Percentiles rank a stretch among this genome's conserved stretches.
phyloP scores from a whole-genome alignment of 768 basidiomycete genomes.

The Tylopilus sp. region DNA sequence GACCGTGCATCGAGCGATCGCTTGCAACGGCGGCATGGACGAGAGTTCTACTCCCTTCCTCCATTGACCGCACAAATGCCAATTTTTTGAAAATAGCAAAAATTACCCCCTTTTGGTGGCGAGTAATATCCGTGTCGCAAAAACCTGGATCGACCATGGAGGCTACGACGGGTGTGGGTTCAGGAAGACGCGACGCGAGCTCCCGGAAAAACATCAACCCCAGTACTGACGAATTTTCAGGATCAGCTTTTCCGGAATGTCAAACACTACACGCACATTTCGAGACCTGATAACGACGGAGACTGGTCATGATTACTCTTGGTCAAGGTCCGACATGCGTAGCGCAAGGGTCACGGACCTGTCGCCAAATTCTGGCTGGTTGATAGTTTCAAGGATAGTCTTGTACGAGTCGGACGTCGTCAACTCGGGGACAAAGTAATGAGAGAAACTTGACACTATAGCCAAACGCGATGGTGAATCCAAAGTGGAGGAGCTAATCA shows the following conservation, averaged over 20 bases:
- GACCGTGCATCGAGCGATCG: constrained; percentile 27
- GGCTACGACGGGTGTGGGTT: constrained; percentile 20
- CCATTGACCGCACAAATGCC: constrained; percentile 26
- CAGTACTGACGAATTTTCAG: constrained; percentile 19
- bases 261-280: constrained; percentile 20
- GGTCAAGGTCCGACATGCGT: not conserved
- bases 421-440: constrained; percentile 13
- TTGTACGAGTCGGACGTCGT: constrained; percentile 2
- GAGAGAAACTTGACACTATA: constrained; percentile 31
- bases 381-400: constrained; percentile 25
- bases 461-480: constrained; percentile 27
- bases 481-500: constrained; percentile 23
- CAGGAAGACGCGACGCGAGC: constrained; percentile 27
- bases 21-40: constrained; percentile 31
- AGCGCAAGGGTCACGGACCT: constrained; percentile 11
- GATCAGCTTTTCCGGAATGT: not conserved
- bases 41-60: constrained; percentile 35
- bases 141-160: constrained; percentile 33
- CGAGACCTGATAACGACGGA: constrained; percentile 20
- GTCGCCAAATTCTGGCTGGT: constrained; percentile 20
- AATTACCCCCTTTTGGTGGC: constrained; percentile 5
- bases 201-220: constrained; percentile 34
- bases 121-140: constrained; percentile 30
- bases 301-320: not conserved
- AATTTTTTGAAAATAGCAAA: constrained; percentile 3